Base-by-base conservation (phyloP, 192 early-diverging fungal species). In the Linnemannia zychae region DNA sequence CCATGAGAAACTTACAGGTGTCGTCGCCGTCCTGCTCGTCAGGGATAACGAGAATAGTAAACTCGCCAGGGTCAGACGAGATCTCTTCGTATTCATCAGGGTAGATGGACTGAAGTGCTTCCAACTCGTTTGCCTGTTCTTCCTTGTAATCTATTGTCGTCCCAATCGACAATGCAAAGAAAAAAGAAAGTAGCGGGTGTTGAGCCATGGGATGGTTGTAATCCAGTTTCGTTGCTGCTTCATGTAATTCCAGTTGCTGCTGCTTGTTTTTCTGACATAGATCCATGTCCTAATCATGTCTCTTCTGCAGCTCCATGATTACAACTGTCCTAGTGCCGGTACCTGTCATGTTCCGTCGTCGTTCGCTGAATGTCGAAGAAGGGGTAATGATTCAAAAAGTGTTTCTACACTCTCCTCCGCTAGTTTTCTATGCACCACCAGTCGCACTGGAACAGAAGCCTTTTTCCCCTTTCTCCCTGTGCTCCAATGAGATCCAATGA, bases 51-150 rank as follows among this genome's bases (percentile, higher is more conserved):
- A 73, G 75, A 33, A 96, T 93, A 31, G 84, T 82, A 74, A 94
- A 95, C 82, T 92, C 92, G 77, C 82, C 87, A 46, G 80, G 81
- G 34, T 72, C 74, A 9, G 71, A 17, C 67, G 87, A 89, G 50
- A 86, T 89, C 90, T 93, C 88, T 79, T 90, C 88, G 53, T 95
- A 92, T 84, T 96, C 95, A 74, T 93, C 93, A 52, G 93, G 92
- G 87, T 96, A 97, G 82, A 97, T 97, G 50, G 94, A 95, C 75
- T 94, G 90, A 66, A 97, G 91, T 28, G 93, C 94, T 75, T 96
- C 95, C 49, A 97, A 74, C 77, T 97, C 96, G 81, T 93, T 94
- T 37, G 90, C 88, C 86, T 95, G 95, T 85, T 97, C 96, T 76
- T 95, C 95, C 44, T 88, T 84, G 86, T 96, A 94, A 88, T 94